A percentile compares a stretch with the other conserved stretches of the same genome.
phyloP scores from a whole-genome alignment of 495 filamentous ascomycete species.

The Daldinia grandis region DNA sequence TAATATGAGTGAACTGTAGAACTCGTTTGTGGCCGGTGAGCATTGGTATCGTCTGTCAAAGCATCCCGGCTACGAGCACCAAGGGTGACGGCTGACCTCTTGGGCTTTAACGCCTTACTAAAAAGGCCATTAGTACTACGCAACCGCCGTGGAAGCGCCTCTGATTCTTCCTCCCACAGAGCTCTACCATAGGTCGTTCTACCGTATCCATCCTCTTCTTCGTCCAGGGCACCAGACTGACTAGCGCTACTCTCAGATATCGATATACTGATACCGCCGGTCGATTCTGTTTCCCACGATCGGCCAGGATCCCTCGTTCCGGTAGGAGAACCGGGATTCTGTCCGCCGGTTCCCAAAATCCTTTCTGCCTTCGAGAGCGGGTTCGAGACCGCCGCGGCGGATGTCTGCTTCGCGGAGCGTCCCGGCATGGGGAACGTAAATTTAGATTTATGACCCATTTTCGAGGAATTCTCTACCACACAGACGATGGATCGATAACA shows the following conservation, averaged over 20 bases:
- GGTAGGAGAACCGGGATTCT: conserved; percentile 42
- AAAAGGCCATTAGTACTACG: conserved; percentile 23
- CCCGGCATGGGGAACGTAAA: conserved; percentile 63
- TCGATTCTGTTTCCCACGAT: conserved; percentile 56
- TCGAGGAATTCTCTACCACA: conserved; percentile 7
- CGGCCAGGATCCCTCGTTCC: conserved; percentile 35
- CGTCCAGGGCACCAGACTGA: conserved; percentile 30
- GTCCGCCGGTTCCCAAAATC: conserved; percentile 52
- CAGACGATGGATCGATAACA: conserved; percentile 1
- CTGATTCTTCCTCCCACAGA: conserved; percentile 60
- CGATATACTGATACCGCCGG: conserved; percentile 59
- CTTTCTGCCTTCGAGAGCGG: conserved; percentile 57
- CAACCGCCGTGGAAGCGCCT: conserved; percentile 50
- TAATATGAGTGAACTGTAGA: conserved; percentile 63
- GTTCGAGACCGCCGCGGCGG: conserved; percentile 23
- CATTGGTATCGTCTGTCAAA: conserved; percentile 50
- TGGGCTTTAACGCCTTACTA: conserved; percentile 28
- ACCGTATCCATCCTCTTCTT: conserved; percentile 22
- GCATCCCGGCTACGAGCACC: conserved; percentile 37
- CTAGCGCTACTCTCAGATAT: conserved; percentile 57
- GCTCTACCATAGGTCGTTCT: conserved; percentile 34
- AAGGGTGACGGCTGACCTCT: conserved; percentile 36
- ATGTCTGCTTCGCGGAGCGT: conserved; percentile 51
- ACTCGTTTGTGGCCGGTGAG: conserved; percentile 55
- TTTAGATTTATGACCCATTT: conserved; percentile 61